phyloP scores from a whole-genome alignment of 352 stramenopile genomes.

The Phytophthora multivora region DNA sequence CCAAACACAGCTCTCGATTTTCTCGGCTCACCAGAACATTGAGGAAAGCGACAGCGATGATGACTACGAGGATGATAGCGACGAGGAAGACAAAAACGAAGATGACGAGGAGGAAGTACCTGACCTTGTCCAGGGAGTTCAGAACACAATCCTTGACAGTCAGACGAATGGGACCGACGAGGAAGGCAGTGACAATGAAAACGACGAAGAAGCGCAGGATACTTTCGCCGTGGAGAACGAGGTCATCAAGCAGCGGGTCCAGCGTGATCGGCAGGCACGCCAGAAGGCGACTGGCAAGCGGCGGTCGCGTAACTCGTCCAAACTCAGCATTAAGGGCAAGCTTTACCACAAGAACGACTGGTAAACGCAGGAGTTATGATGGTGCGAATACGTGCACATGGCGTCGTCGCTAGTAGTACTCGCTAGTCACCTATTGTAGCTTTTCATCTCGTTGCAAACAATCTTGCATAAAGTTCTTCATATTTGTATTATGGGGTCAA shows the following conservation, averaged over 20 bases:
- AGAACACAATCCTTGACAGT: slow-evolving; percentile 33
- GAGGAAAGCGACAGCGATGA: slow-evolving; percentile 46
- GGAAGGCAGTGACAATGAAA: slow-evolving; percentile 32
- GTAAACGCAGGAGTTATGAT: slow-evolving; percentile 32
- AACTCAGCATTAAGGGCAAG: slow-evolving; percentile 88
- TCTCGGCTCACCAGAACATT: slow-evolving; percentile 66
- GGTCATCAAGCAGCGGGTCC: slow-evolving; percentile 83
- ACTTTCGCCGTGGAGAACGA: slow-evolving; percentile 62
- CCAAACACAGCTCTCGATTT: slow-evolving; percentile 74
- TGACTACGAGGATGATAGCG: slow-evolving; percentile 53
- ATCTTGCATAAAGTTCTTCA: slow-evolving; percentile 36
- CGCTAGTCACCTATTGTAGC: slow-evolving; percentile 16
- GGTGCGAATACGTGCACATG: background rate
- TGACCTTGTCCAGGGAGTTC: slow-evolving; percentile 42
- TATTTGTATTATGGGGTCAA: slow-evolving; percentile 46
- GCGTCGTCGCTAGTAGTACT: background rate
- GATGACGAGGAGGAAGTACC: slow-evolving; percentile 42
- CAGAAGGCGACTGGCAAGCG: slow-evolving; percentile 64
- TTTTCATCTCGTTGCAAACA: slow-evolving; percentile 23
- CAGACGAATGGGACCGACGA: slow-evolving; percentile 29
- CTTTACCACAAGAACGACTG: slow-evolving; percentile 85
- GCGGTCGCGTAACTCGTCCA: slow-evolving; percentile 76
- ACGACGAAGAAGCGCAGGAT: slow-evolving; percentile 44
- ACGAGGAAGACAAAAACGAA: slow-evolving; percentile 42
- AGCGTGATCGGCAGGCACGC: slow-evolving; percentile 66